These are phyloP conservation scores for Clonostachys chloroleuca DNA, from an alignment of 2,329 filamentous ascomycete genomes.

Conservation along the genomic window DNA sequence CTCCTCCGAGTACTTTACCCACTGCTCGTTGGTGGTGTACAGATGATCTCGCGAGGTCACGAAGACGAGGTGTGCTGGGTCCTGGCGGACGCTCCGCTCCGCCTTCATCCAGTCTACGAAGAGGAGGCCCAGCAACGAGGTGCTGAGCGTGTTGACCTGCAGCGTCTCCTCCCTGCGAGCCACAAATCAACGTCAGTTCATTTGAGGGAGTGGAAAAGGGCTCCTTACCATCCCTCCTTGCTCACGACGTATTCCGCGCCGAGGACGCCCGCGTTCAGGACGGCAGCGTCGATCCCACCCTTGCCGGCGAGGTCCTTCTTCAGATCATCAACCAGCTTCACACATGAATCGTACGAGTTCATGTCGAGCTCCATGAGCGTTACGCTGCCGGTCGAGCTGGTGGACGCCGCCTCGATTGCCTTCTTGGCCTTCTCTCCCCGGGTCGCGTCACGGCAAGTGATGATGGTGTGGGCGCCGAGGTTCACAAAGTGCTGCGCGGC, in stretches of 20 bases:
- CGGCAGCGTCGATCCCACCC: conserved; percentile 10
- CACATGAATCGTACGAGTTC: neutral
- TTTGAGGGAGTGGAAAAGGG: no score
- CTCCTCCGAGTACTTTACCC: neutral
- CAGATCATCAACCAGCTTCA: neutral
- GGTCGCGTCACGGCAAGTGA: conserved; percentile 27
- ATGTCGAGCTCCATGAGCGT: neutral
- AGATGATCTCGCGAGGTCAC: neutral
- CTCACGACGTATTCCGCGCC: conserved; percentile 7
- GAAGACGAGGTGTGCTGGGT: neutral
- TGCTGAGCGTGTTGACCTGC: conserved; percentile 55
- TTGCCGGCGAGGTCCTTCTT: neutral
- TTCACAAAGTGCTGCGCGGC: conserved; percentile 30
- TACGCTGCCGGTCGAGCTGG: neutral
- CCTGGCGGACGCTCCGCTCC: neutral
- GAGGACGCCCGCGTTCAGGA: conserved; percentile 20
- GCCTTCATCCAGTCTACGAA: conserved; percentile 18
- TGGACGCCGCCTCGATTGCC: conserved; percentile 18
- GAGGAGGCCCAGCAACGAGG: conserved; percentile 45
- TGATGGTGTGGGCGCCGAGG: conserved; percentile 32
- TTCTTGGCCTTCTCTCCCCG: conserved; percentile 29
- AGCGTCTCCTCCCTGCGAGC: conserved; percentile 21
- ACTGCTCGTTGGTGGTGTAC: neutral
- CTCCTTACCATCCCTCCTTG: conserved; percentile 39
- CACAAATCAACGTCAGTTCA: no score